Conservation (phyloP, 1,139 yeast species). For the Arxiozyma slooffiae region DNA sequence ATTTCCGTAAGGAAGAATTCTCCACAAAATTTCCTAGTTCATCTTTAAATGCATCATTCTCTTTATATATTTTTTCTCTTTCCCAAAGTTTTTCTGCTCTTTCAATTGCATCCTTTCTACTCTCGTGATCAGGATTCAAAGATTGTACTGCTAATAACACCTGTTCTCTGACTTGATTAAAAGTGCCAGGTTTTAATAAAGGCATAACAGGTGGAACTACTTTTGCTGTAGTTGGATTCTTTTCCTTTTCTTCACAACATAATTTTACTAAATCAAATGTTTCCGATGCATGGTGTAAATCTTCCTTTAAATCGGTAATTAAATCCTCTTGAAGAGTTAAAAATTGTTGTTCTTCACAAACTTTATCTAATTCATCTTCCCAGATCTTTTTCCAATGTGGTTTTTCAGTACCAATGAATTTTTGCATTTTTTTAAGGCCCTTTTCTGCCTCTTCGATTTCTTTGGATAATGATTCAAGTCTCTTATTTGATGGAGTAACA, state of each 20-base stretch:
- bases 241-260: slow-evolving; percentile 70
- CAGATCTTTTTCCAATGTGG: slow-evolving; percentile 85
- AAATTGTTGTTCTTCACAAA: slow-evolving; percentile 89
- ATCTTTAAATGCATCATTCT: slow-evolving; percentile 61
- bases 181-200: slow-evolving; percentile 58
- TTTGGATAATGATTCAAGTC: slow-evolving; percentile 53
- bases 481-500: slow-evolving; percentile 69
- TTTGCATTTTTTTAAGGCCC: slow-evolving; percentile 46
- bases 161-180: slow-evolving; percentile 66
- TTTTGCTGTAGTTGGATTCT: slow-evolving; percentile 34
- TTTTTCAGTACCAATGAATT: slow-evolving; percentile 58
- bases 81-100: slow-evolving; percentile 76
- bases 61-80: slow-evolving; percentile 53
- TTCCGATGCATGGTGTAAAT: slow-evolving; percentile 66
- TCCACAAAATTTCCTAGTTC: slow-evolving; percentile 83
- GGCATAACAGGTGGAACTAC: slow-evolving; percentile 36
- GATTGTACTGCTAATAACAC: slow-evolving; percentile 71
- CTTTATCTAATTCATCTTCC: slow-evolving; percentile 84
- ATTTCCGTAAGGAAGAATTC: slow-evolving; percentile 60
- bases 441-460: slow-evolving; percentile 53
- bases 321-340: slow-evolving; percentile 83
- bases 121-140: slow-evolving; percentile 72
- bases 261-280: slow-evolving; percentile 74
- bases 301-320: slow-evolving; percentile 69
- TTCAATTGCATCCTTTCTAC: slow-evolving; percentile 77